Percentiles rank a stretch among this genome's conserved stretches.
These are phyloP conservation scores for Pilaira anomala DNA, from an alignment of 192 early-diverging fungal species.

Conservation along the genomic window DNA sequence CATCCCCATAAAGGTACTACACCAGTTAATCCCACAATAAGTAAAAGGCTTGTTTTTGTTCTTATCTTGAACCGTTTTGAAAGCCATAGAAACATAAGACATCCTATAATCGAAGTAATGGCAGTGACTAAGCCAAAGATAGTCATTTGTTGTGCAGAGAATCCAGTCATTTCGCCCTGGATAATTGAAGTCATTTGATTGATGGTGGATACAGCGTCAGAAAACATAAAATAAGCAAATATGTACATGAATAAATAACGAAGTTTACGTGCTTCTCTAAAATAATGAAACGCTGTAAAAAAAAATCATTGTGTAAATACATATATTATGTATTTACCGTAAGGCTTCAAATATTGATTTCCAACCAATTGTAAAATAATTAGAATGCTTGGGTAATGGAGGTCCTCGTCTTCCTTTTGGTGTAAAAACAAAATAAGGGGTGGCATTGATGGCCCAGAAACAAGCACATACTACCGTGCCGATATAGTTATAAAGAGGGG, in stretches of 20 bases:
- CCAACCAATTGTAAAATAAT: conserved; percentile 34
- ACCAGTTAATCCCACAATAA: conserved; percentile 33
- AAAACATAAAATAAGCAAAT: conserved; percentile 39
- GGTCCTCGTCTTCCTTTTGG: conserved; percentile 38
- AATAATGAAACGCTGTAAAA: conserved; percentile 9
- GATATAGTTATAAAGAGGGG: conserved; percentile 10
- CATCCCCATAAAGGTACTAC: conserved; percentile 38
- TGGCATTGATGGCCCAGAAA: conserved; percentile 37
- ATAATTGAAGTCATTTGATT: conserved; percentile 30
- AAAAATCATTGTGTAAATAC: neutral
- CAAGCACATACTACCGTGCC: conserved; percentile 32
- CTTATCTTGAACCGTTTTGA: conserved; percentile 32
- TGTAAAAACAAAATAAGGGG: conserved; percentile 39
- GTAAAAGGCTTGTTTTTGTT: conserved; percentile 40
- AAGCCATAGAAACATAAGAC: conserved; percentile 36
- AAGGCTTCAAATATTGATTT: conserved; percentile 3
- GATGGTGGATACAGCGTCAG: conserved; percentile 37
- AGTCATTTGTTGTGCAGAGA: conserved; percentile 21
- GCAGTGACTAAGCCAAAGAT: conserved; percentile 35
- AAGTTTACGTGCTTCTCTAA: conserved; percentile 33
- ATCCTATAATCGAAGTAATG: conserved; percentile 37
- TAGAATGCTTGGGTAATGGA: conserved; percentile 33
- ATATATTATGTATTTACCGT: neutral
- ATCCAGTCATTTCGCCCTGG: conserved; percentile 30
- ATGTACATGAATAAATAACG: conserved; percentile 40